Evolutionary conservation across 495 filamentous ascomycete genomes (phyloP), one percentile per base, ranked within the genome.

Genomic region (Daldinia decipiens): DNA sequence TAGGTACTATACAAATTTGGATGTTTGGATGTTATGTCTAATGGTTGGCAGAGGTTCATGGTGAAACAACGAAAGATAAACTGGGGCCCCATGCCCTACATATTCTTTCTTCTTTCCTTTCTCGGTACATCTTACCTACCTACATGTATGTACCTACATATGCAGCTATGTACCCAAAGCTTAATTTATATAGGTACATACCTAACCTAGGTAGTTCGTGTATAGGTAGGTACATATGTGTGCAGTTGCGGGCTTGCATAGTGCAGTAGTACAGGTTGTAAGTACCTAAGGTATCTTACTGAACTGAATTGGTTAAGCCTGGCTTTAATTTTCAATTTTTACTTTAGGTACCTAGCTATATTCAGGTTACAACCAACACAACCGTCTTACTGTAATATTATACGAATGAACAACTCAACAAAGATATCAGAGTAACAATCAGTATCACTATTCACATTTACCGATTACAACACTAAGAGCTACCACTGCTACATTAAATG

Each of bases 61-160:
- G 64, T 72, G 70, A 72, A 65, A 72, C 70, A 51, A 19, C 59
- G 24, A 17, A 52, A 56, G 52, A 21, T 61, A 58, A 62, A 61
- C 24, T 32, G 32, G 43, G 43, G 34, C 39, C 15, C 32, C 43
- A 8, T 47, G 15, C 27, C 38, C 34, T 67, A n/a, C n/a, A n/a
- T n/a, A 54, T 67, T 51, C 62, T 40, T 40, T 40, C 38, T 40
- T 40, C 38, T 40, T 40, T 40, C 38, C 38, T 15, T 40, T 40
- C 38, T 40, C 15, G 38, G 38, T 40, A n/a, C n/a, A n/a, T n/a
- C n/a, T n/a, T n/a, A n/a, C n/a, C n/a, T n/a, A n/a, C n/a, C n/a
- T n/a, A n/a, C n/a, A n/a, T n/a, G n/a, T n/a, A n/a, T n/a, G n/a
- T n/a, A 45, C 40, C 7, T 45, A 45, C n/a, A 17, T 45, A 40